Conservation (phyloP, 192 early-diverging fungal species). For the Umbelopsis vinacea region DNA sequence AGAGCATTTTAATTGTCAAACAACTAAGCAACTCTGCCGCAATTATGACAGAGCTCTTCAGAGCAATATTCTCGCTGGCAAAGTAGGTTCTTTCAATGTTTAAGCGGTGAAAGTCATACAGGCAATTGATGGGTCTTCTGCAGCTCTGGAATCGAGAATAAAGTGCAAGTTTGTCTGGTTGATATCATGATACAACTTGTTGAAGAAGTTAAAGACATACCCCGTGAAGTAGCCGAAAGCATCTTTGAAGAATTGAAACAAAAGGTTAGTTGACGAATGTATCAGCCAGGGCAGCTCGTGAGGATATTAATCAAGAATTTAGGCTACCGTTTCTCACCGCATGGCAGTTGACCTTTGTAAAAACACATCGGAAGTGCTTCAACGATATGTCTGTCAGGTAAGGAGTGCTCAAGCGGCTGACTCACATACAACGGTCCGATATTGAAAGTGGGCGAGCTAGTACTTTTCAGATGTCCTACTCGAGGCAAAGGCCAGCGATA, state of each 20-base stretch:
- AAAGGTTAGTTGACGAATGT: constrained; percentile 45
- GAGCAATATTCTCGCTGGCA: constrained; percentile 70
- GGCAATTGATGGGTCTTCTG: neutral
- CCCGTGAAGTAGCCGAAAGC: constrained; percentile 85
- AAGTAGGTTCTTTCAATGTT: constrained; percentile 42
- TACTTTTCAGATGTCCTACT: constrained; percentile 89
- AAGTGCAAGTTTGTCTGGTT: constrained; percentile 76
- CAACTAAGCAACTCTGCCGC: constrained; percentile 81
- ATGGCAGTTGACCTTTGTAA: constrained; percentile 86
- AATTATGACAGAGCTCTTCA: constrained; percentile 73
- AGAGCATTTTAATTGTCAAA: constrained; percentile 78
- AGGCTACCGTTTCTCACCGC: constrained; percentile 41
- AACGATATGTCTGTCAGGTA: constrained; percentile 89
- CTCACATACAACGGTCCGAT: neutral
- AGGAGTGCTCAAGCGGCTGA: no score
- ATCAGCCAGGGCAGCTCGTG: neutral
- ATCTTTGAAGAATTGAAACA: constrained; percentile 79
- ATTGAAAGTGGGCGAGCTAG: constrained; percentile 31
- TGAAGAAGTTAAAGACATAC: constrained; percentile 71
- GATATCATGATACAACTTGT: constrained; percentile 85
- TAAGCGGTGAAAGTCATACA: neutral
- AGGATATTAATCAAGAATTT: constrained; percentile 60
- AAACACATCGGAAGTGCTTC: constrained; percentile 74
- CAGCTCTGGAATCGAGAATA: constrained; percentile 31
- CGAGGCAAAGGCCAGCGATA: constrained; percentile 51